Evolutionary conservation across 805 yeast genomes (phyloP), one percentile per base, ranked within the genome.

Genomic region (Candida chilensis): DNA sequence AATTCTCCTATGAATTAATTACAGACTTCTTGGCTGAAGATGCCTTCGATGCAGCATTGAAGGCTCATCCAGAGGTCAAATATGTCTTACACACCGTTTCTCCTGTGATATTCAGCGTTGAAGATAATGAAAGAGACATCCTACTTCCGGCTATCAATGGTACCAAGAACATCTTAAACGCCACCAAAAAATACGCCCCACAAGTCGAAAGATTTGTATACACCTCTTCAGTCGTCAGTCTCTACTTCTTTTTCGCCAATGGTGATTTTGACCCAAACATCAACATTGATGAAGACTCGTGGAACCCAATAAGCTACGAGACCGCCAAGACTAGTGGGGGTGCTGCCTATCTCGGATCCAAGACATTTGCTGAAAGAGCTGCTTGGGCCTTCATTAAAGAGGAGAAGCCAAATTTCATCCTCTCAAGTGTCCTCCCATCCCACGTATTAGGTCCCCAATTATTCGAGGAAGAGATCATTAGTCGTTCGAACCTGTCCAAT

Each of bases 111-210:
- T 53, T 44, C 29, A 57, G 62, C 7, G 50, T 59, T 13, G 51
- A 54, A 3, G 64, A 64, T 30, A 58, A 61, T 5, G 74, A 74
- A 38, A 56, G 58, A 16, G 76, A 64, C 26, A 58, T 71, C 44
- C 46, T 74, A 16, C 46, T 54, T 12, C 83, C 84, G 9, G 81
- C 83, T 2, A 60, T 71, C 11, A 45, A 60, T 26, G 83, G 82
- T 29, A 71, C 80, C 5, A 49, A 48, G 27, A 64, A 67, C 38
- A 56, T 73, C 34, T 51, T 76, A 42, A 45, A 52, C 9, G 61
- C 74, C 1, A 55, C 68, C 31, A 50, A 57, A 38, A 40, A 46
- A 19, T 59, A 50, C 37, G 71, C 67, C 10, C 62, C 68, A 7
- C 54, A 60, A 33, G 63, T 70, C 20, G 57, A 60, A 31, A 55